Base-by-base conservation (phyloP, 1,284 basidiomycete species). In the Apiotrichum mycotoxinovorans region DNA sequence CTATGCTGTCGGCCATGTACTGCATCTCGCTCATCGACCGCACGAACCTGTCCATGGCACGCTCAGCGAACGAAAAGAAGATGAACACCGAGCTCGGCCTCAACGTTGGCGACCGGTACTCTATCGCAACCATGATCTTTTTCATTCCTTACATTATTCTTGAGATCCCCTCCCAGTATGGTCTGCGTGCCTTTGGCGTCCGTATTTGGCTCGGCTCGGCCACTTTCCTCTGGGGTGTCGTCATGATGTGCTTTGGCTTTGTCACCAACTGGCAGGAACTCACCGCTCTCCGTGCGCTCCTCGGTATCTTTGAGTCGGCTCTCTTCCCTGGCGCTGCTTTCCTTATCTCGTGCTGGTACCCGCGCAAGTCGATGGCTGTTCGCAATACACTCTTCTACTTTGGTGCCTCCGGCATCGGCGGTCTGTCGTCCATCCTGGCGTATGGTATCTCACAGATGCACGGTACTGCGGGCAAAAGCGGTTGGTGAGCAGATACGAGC, bases 321-420 rank as follows among this genome's bases (percentile, higher is more conserved):
- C 72, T 76, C 62, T 75, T 74, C 67, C 71, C 67, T 9, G 67
- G 65, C n/a, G 75, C 71, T 48, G 73, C 76, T 7, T 78, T 73
- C 67, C 67, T 80, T n/a, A 74, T 80, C 58, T 72, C 75, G 18
- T 73, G 68, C 30, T 80, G 57, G 79, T 81, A 80, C 67, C 75
- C 77, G 2, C 75, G 79, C n/a, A 68, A 69, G 52, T 75, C 79
- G 63, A 74, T 76, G 45, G 76, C 78, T 48, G 64, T 41, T 7
- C 64, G 66, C 54, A 55, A 60, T 64, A 70, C 73, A 9, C 61
- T 67, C 45, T 80, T 80, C 71, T 80, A 80, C 70, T 67, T 76
- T 20, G 27, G 50, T 27, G 51, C 54, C 18, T 53, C 49, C 0
- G 48, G 50, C 17, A 20, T 44, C 18, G 45, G 27, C n/a, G 23